These are phyloP conservation scores for Hypericum perforatum DNA, from an alignment of 345 rosid genomes.

Conservation along the genomic window DNA sequence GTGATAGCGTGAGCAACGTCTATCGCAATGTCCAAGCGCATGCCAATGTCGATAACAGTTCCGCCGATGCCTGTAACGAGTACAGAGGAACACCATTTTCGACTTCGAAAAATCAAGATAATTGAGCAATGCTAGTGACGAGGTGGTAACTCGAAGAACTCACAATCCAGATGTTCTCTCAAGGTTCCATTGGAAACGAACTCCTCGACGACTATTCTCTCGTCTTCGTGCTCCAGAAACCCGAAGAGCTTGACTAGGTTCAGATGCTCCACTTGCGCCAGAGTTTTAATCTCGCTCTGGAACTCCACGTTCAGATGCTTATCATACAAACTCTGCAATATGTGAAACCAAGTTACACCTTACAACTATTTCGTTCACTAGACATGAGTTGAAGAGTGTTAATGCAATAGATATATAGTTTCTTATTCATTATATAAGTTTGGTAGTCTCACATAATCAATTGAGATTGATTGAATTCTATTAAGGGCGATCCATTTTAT, in stretches of 20 bases:
- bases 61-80: conserved; percentile 47
- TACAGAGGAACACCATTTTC: too few species aligned
- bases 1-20: conserved; percentile 93
- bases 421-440: too few species aligned
- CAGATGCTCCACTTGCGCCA: conserved; percentile 75
- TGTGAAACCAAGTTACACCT: not conserved
- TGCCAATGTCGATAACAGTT: conserved; percentile 47
- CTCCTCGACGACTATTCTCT: conserved; percentile 68
- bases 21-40: conserved; percentile 64
- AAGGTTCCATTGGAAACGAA: conserved; percentile 86
- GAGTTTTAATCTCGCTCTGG: conserved; percentile 61
- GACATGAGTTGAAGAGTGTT: too few species aligned
- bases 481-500: too few species aligned
- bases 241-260: conserved; percentile 74
- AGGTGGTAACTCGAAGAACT: conserved; percentile 22
- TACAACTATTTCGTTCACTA: not conserved
- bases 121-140: too few species aligned
- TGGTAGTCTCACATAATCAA: too few species aligned
- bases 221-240: conserved; percentile 51
- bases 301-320: conserved; percentile 71
- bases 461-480: too few species aligned
- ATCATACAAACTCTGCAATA: conserved; percentile 59
- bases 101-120: too few species aligned
- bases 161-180: conserved; percentile 85
- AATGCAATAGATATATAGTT: too few species aligned